phyloP scores from a whole-genome alignment of 352 stramenopile genomes.

The Pythium insidiosum region DNA sequence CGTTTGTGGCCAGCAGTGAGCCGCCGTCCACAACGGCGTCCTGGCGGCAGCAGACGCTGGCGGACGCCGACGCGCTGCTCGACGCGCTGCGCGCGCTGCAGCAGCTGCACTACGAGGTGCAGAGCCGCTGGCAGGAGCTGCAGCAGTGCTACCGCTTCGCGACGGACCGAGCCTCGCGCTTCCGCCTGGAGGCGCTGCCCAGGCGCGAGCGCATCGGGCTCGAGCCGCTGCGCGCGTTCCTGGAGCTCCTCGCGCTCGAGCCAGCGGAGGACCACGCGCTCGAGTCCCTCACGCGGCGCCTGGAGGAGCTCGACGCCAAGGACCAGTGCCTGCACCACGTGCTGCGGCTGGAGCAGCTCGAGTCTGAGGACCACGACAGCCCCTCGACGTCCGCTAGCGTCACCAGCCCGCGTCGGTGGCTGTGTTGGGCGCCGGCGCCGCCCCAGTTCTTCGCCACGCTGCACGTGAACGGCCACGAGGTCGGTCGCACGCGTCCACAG shows the following conservation, averaged over 20 bases:
- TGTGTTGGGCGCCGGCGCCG: too few species aligned
- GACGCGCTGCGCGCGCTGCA: constrained; percentile 33
- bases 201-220: too few species aligned
- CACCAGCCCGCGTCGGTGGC: too few species aligned
- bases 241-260: constrained; percentile 21
- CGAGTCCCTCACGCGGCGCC: constrained; percentile 14
- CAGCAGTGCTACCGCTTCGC: constrained; percentile 23
- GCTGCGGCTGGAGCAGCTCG: constrained; percentile 10
- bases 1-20: constrained; percentile 22
- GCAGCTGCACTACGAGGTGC: constrained; percentile 46
- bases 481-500: constrained; percentile 12
- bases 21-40: not conserved
- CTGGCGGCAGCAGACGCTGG: constrained; percentile 12
- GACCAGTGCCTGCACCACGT: constrained; percentile 24
- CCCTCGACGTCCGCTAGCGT: too few species aligned
- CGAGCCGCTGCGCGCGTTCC: constrained; percentile 24
- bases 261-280: too few species aligned
- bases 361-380: too few species aligned
- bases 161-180: too few species aligned
- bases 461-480: constrained; percentile 19
- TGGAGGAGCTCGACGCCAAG: constrained; percentile 25
- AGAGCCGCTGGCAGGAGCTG: constrained; percentile 42
- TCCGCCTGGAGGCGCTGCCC: too few species aligned
- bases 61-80: constrained; percentile 30
- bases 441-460: constrained; percentile 14